Percentiles rank a stretch among this genome's conserved stretches.
phyloP scores from a whole-genome alignment of 164 flowering plant genomes.

The Saururus chinensis region DNA sequence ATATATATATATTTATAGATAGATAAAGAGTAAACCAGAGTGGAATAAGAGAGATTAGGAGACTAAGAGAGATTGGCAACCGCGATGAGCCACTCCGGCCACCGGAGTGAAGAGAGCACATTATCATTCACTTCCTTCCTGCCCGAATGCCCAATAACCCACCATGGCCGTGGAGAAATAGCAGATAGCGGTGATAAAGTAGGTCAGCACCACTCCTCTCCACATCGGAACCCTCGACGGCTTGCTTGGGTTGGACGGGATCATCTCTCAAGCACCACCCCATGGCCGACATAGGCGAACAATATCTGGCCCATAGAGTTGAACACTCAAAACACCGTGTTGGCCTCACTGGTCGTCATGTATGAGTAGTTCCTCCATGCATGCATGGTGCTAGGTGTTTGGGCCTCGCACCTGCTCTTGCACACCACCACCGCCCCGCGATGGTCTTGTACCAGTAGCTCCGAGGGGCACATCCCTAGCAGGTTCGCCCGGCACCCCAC shows the following conservation, averaged over 20 bases:
- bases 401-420: no score
- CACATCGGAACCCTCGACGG: slow-evolving; percentile 83
- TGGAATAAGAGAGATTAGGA: no score
- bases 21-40: no score
- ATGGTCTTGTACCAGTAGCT: slow-evolving; percentile 22
- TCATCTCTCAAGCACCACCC: slow-evolving; percentile 75
- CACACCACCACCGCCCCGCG: slow-evolving; percentile 52
- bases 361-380: slow-evolving; percentile 73
- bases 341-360: slow-evolving; percentile 39
- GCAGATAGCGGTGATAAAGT: slow-evolving; percentile 63
- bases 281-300: slow-evolving; percentile 83
- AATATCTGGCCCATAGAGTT: slow-evolving; percentile 82
- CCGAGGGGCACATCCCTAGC: slow-evolving; percentile 49
- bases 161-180: slow-evolving; percentile 80
- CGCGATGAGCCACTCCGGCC: slow-evolving; percentile 83
- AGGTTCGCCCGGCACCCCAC: slow-evolving; percentile 69
- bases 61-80: slow-evolving; percentile 83
- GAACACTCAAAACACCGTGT: slow-evolving; percentile 64
- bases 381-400: no score
- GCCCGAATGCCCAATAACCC: slow-evolving; percentile 88
- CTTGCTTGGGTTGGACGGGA: slow-evolving; percentile 79
- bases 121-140: slow-evolving; percentile 77
- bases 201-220: slow-evolving; percentile 67
- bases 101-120: slow-evolving; percentile 47
- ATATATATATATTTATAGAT: no score